Evolutionary conservation across 164 flowering plant species (phyloP).

Genomic region (Umbilicus rupestris): DNA sequence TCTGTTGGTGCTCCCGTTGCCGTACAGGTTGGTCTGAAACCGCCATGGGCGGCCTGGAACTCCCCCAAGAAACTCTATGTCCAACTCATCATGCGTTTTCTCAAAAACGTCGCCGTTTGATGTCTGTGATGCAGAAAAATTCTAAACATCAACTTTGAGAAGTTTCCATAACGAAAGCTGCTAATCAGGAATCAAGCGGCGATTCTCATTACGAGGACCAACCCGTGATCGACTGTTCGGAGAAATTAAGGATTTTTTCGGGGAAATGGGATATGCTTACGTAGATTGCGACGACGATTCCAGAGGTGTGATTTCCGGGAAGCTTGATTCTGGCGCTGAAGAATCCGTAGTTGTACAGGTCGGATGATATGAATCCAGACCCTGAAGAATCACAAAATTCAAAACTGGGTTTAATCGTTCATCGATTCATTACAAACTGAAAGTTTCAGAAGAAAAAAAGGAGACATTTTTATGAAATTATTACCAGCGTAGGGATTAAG

Average conservation of each 20-base stretch:
- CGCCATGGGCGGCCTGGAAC: conserved; percentile 67
- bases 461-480: neutral
- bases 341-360: conserved; percentile 59
- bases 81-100: conserved; percentile 85
- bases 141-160: neutral
- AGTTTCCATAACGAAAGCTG: neutral
- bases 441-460: neutral
- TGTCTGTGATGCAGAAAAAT: conserved; percentile 28
- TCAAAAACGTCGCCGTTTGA: conserved; percentile 74
- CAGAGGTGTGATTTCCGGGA: conserved; percentile 74
- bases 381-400: conserved; percentile 31
- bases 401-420: neutral
- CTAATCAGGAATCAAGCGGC: neutral
- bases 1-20: conserved; percentile 71
- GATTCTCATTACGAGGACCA: neutral
- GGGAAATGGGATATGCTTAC: conserved; percentile 32
- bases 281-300: conserved; percentile 84
- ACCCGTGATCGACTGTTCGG: neutral
- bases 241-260: neutral
- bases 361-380: conserved; percentile 77
- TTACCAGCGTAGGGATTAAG: conserved; percentile 62
- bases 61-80: conserved; percentile 83
- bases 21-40: conserved; percentile 84
- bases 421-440: neutral
- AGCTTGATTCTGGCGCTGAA: conserved; percentile 84